Conservation (phyloP, 106 monocot species). For the Xerophyta viscosa region DNA sequence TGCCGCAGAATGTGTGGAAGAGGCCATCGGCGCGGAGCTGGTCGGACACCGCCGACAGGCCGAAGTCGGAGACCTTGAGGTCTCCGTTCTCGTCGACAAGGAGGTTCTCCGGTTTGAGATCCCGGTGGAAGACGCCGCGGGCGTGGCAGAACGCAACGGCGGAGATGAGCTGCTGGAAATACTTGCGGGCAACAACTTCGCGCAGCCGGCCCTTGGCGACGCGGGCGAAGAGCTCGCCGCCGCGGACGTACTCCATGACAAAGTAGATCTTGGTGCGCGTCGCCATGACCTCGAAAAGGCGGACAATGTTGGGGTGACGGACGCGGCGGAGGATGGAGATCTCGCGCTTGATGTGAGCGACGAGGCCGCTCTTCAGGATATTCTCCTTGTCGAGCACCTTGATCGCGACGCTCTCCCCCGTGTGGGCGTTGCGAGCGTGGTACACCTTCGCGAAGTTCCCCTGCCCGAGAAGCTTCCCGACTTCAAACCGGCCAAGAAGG, state of each 20-base stretch:
- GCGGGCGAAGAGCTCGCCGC: conserved; percentile 27
- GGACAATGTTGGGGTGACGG: conserved; percentile 27
- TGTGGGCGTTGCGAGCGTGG: conserved; percentile 9
- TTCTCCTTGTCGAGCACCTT: conserved; percentile 38
- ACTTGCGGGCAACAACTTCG: conserved; percentile 26
- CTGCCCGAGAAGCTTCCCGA: conserved; percentile 21
- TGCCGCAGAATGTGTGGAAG: conserved; percentile 60
- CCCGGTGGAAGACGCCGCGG: conserved; percentile 75
- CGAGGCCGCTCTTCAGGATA: conserved; percentile 15
- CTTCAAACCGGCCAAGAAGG: conserved; percentile 27
- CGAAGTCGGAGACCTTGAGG: conserved; percentile 84
- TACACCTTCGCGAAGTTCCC: conserved; percentile 41
- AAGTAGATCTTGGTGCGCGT: conserved; percentile 30
- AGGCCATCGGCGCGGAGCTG: conserved; percentile 47
- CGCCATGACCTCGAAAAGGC: conserved; percentile 30
- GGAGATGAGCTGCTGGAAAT: conserved; percentile 73
- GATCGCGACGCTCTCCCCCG: conserved; percentile 27
- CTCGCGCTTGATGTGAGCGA: conserved; percentile 28
- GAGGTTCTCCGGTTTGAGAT: conserved; percentile 82
- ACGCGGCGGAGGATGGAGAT: conserved; percentile 26
- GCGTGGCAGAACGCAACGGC: conserved; percentile 79
- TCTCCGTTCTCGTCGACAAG: conserved; percentile 59
- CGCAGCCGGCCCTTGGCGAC: conserved; percentile 31
- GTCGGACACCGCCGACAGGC: conserved; percentile 57
- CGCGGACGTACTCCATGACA: conserved; percentile 32